These are phyloP conservation scores for Sclerotinia borealis DNA, from an alignment of 2,329 filamentous ascomycete genomes.

Conservation along the genomic window DNA sequence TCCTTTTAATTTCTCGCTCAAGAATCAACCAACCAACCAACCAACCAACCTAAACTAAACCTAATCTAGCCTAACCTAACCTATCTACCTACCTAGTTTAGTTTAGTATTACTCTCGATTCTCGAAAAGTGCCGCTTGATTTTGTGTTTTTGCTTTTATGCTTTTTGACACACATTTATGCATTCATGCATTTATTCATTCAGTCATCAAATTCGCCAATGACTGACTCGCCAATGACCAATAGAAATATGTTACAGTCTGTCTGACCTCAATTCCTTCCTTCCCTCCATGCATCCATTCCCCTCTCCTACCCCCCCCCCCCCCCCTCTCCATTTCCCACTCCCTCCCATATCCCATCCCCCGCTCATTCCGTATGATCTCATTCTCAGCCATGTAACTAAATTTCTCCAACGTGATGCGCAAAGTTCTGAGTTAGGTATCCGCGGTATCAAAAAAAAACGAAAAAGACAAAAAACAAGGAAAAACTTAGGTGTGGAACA, in stretches of 20 bases:
- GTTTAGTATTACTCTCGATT: too few species aligned
- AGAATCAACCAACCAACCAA: too few species aligned
- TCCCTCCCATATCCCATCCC: background rate
- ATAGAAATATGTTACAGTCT: background rate
- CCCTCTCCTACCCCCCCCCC: background rate
- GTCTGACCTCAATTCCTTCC: too few species aligned
- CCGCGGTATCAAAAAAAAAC: slow-evolving; percentile 4
- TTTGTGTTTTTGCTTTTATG: background rate
- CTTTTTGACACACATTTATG: background rate
- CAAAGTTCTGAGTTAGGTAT: slow-evolving; percentile 3
- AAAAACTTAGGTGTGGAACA: background rate
- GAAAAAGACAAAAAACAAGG: background rate
- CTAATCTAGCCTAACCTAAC: background rate
- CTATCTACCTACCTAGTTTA: background rate
- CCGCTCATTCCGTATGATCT: background rate
- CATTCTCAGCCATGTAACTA: background rate
- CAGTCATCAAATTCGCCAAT: background rate
- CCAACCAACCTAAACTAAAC: background rate
- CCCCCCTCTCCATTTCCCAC: background rate
- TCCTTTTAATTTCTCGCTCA: background rate
- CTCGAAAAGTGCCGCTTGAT: background rate
- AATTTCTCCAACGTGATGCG: background rate
- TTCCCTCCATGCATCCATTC: background rate
- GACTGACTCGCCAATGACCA: background rate
- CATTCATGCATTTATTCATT: background rate